Evolutionary conservation across 2,329 filamentous ascomycete genomes (phyloP), one percentile per base, ranked within the genome.

Genomic region (Aspergillus sp.): DNA sequence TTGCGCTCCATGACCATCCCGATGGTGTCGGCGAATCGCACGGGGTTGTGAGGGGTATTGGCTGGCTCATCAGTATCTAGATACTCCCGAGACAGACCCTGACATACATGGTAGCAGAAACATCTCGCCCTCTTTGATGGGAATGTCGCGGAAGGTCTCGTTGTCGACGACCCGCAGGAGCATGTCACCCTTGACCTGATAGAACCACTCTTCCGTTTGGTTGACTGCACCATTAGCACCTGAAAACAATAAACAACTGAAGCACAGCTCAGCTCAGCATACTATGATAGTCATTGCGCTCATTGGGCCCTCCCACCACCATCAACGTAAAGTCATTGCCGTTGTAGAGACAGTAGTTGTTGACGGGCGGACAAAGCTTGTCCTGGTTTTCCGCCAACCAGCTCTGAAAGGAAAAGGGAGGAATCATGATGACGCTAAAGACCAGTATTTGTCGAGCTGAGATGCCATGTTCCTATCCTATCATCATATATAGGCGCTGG

Each of bases 1-100:
- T 81, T 81, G 77, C 94, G 89, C 78, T 96, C 91, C 44, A 96
- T 78, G 24, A 95, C 91, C 50, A 96, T 77, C 42, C 91, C 91
- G 26, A 95, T 88, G 0, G 91, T 96, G 73, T 94, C 76, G 63
- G 87, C 87, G 73, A 94, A 95, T 54, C 91, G 83, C 19, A 95
- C 88, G 0, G 91, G 91, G 73, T 95, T 95, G 74, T 95, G 91
- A 14, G 91, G 91, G 13, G 86, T 91, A 17, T 58, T 57, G n/a
- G 40, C 40, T 42, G 40, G 40, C 10, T 2, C 7, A 19, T 42
- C 16, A 13, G 11, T 19, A 13, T 42, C 40, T 24, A 13, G 17
- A 7, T 13, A 20, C 4, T 17, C 16, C 2, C 1, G 2, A 42
- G 16, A 24, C 7, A 19, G 19, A 20, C 47, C 52, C 52, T 14